These are phyloP conservation scores for Jamesozyma piceae DNA, from an alignment of 805 yeast genomes.

Conservation along the genomic window DNA sequence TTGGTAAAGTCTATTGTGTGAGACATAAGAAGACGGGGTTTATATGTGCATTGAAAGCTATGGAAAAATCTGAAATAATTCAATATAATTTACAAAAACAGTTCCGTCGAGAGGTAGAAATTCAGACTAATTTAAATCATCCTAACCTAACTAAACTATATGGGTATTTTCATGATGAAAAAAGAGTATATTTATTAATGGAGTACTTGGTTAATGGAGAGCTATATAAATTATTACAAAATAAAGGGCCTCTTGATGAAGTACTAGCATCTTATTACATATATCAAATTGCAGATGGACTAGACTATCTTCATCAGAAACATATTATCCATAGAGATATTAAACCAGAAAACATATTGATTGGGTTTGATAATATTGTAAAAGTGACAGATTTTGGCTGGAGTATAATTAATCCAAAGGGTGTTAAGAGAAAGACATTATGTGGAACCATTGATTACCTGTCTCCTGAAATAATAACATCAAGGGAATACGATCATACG, in stretches of 20 bases:
- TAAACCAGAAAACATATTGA: slow-evolving; percentile 84
- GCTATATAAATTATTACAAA: slow-evolving; percentile 61
- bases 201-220: slow-evolving; percentile 87
- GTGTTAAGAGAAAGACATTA: slow-evolving; percentile 60
- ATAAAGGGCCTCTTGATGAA: slow-evolving; percentile 63
- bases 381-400: slow-evolving; percentile 94
- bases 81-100: slow-evolving; percentile 74
- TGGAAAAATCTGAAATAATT: slow-evolving; percentile 74
- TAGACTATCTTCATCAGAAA: slow-evolving; percentile 66
- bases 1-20: slow-evolving; percentile 88
- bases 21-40: slow-evolving; percentile 65
- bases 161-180: slow-evolving; percentile 76
- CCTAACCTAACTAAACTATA: slow-evolving; percentile 70
- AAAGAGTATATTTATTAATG: slow-evolving; percentile 70
- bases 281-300: slow-evolving; percentile 73
- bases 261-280: slow-evolving; percentile 68
- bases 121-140: slow-evolving; percentile 72
- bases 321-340: slow-evolving; percentile 85
- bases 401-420: slow-evolving; percentile 63
- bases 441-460: slow-evolving; percentile 93
- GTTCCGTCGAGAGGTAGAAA: slow-evolving; percentile 83
- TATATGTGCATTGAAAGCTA: slow-evolving; percentile 82
- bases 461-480: slow-evolving; percentile 92
- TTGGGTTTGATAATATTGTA: slow-evolving; percentile 65
- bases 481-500: slow-evolving; percentile 62